A percentile compares a stretch with the other conserved stretches of the same genome.
Conservation (phyloP, 2,329 filamentous ascomycete genomes). For the Trichoderma cornu-damae region DNA sequence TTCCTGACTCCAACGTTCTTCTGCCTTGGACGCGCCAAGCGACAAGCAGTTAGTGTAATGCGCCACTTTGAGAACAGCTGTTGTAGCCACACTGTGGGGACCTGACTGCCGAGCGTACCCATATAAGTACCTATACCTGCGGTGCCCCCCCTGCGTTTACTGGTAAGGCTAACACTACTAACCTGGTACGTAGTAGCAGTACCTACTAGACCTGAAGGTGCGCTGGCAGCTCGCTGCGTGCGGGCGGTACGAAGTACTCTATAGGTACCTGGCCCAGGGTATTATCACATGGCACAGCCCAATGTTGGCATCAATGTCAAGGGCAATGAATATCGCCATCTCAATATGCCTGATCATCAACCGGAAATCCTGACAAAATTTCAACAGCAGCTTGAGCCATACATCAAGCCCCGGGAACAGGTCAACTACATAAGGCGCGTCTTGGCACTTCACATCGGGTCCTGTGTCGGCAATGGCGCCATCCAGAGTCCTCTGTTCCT, state of each 20-base stretch:
- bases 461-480: slow-evolving; percentile 41
- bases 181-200: background rate
- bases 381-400: slow-evolving; percentile 45
- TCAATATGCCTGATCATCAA: slow-evolving; percentile 30
- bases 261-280: background rate
- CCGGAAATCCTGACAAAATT: slow-evolving; percentile 35
- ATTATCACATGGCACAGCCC: background rate
- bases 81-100: slow-evolving; percentile 19
- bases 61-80: slow-evolving; percentile 4
- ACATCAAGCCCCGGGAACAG: slow-evolving; percentile 54
- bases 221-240: background rate
- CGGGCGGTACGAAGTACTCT: background rate
- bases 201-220: no score
- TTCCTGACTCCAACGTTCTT: slow-evolving; percentile 31
- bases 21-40: slow-evolving; percentile 18
- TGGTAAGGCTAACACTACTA: no score
- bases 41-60: slow-evolving; percentile 13
- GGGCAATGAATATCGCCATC: slow-evolving; percentile 4
- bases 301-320: slow-evolving; percentile 2
- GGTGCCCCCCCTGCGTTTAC: background rate
- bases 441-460: slow-evolving; percentile 49
- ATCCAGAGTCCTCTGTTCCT: slow-evolving; percentile 46
- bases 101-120: background rate
- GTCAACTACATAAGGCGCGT: slow-evolving; percentile 51
- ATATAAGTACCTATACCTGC: no score